Conservation (phyloP, 169 alveolate species). For the Cryptosporidium andersoni region DNA sequence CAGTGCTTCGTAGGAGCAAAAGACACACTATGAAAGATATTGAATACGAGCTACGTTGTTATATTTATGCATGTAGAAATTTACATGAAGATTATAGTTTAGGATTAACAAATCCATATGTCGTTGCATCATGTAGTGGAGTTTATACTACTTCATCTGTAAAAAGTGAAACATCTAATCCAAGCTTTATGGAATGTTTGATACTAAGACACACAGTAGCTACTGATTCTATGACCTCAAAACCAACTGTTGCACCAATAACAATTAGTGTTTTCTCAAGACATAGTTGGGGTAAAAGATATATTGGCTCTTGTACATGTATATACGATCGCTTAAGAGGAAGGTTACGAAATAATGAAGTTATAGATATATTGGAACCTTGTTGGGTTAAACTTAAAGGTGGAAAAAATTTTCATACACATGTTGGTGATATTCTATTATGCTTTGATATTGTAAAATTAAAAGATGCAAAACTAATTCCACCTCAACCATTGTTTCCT, state of each 20-base stretch:
- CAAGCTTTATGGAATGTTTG: slow-evolving; percentile 83
- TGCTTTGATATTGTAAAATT: slow-evolving; percentile 82
- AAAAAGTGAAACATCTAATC: slow-evolving; percentile 76
- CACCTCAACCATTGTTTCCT: slow-evolving; percentile 87
- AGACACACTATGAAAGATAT: slow-evolving; percentile 65
- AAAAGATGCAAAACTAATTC: slow-evolving; percentile 81
- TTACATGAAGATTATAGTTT: slow-evolving; percentile 75
- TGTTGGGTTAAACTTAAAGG: slow-evolving; percentile 87
- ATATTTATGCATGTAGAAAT: slow-evolving; percentile 83
- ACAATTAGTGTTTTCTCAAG: slow-evolving; percentile 73
- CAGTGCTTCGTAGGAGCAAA: slow-evolving; percentile 41
- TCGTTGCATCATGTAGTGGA: slow-evolving; percentile 82
- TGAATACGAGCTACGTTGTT: slow-evolving; percentile 87
- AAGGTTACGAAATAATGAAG: slow-evolving; percentile 63
- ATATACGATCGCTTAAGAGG: slow-evolving; percentile 75
- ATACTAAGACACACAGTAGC: slow-evolving; percentile 73
- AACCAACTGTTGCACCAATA: slow-evolving; percentile 78
- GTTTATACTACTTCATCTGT: slow-evolving; percentile 78
- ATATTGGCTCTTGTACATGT: slow-evolving; percentile 77
- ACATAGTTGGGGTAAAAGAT: slow-evolving; percentile 76
- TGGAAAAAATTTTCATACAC: slow-evolving; percentile 72
- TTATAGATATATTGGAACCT: slow-evolving; percentile 73
- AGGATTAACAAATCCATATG: slow-evolving; percentile 80
- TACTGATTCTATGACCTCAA: slow-evolving; percentile 76
- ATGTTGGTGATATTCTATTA: slow-evolving; percentile 81